These are phyloP conservation scores for Apophysomyces trapeziformis DNA, from an alignment of 371 early-diverging fungal genomes.

Conservation along the genomic window DNA sequence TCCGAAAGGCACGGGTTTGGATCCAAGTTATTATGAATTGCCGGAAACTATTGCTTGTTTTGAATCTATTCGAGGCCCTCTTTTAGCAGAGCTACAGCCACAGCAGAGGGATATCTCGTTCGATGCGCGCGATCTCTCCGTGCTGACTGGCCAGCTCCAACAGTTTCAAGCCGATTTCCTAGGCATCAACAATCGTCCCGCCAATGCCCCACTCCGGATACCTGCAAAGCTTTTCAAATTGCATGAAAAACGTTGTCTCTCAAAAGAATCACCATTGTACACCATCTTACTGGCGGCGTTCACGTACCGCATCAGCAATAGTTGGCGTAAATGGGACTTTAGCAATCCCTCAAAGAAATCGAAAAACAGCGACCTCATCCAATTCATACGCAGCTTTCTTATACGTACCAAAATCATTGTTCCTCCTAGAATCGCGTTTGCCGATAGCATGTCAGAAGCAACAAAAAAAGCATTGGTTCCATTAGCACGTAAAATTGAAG, in stretches of 20 bases:
- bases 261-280: constrained; percentile 48
- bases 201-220: constrained; percentile 51
- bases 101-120: constrained; percentile 38
- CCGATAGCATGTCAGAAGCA: constrained; percentile 41
- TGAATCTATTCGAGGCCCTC: constrained; percentile 37
- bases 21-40: constrained; percentile 45
- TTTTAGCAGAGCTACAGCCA: constrained; percentile 47
- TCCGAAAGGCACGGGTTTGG: constrained; percentile 45
- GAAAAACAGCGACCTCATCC: constrained; percentile 55
- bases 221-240: constrained; percentile 66
- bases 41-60: constrained; percentile 49
- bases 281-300: constrained; percentile 59
- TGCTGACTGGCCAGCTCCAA: constrained; percentile 58
- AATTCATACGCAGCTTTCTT: constrained; percentile 48
- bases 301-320: constrained; percentile 48
- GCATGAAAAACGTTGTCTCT: constrained; percentile 25
- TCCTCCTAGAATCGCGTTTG: constrained; percentile 57
- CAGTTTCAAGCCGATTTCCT: constrained; percentile 70
- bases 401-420: constrained; percentile 35
- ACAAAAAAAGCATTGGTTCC: constrained; percentile 43
- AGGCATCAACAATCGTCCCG: constrained; percentile 43
- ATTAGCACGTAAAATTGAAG: constrained; percentile 51
- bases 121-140: constrained; percentile 61
- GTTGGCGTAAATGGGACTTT: constrained; percentile 63
- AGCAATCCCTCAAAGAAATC: constrained; percentile 40